Conservation (phyloP, 495 filamentous ascomycete species). For the Penicillium tannophilum region DNA sequence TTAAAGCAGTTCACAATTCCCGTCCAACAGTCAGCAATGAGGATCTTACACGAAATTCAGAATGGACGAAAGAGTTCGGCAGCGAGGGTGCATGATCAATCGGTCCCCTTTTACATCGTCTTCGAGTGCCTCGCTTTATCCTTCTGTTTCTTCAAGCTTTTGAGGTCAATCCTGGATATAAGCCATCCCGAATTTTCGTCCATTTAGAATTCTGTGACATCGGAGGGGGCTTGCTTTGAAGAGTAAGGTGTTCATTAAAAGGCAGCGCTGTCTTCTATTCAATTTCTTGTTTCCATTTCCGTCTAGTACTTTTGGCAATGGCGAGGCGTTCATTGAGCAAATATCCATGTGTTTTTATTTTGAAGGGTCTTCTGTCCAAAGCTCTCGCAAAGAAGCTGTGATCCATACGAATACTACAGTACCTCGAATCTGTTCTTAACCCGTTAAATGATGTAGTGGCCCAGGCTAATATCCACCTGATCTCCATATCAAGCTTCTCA, state of each 20-base stretch:
- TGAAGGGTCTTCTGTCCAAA: conserved; percentile 10
- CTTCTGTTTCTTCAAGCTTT: background rate
- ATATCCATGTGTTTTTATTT: conserved; percentile 26
- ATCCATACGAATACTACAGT: conserved; percentile 2
- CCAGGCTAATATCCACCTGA: too few species aligned
- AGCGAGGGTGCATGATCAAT: conserved; percentile 72
- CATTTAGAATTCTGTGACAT: background rate
- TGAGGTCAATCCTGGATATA: conserved; percentile 1
- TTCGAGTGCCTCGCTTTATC: background rate
- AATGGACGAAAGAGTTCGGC: conserved; percentile 97
- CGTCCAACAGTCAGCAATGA: conserved; percentile 85
- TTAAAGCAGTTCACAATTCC: conserved; percentile 85
- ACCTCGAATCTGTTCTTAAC: background rate
- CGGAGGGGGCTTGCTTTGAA: background rate
- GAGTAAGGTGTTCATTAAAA: conserved; percentile 4
- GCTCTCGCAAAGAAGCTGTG: conserved; percentile 2
- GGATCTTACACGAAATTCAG: conserved; percentile 80
- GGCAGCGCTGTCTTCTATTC: conserved; percentile 5
- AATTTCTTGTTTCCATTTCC: conserved; percentile 23
- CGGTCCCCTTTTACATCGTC: background rate
- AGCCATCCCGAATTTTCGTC: background rate
- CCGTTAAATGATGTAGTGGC: background rate
- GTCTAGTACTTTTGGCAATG: conserved; percentile 29
- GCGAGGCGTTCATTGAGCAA: conserved; percentile 41
- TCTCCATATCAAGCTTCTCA: too few species aligned